Percentiles rank a stretch among this genome's conserved stretches.
phyloP scores from a whole-genome alignment of 2,329 filamentous ascomycete genomes.

The Colletotrichum scovillei region DNA sequence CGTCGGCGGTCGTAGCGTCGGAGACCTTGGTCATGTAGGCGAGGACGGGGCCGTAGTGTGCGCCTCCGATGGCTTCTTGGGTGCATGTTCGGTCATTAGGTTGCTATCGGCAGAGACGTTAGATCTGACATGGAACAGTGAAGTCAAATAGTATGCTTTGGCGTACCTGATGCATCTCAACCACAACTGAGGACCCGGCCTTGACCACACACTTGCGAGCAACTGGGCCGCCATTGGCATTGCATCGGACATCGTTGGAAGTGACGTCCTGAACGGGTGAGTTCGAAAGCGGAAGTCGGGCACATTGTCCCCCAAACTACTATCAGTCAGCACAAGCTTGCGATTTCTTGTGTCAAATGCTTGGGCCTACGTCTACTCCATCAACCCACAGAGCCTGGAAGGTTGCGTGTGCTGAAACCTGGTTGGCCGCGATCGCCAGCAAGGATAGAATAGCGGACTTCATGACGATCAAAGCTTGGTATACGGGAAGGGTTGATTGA shows the following conservation, averaged over 20 bases:
- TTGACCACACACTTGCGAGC: constrained; percentile 57
- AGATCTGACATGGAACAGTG: not conserved
- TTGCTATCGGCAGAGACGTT: constrained; percentile 42
- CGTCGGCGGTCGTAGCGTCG: constrained; percentile 56
- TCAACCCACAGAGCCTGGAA: constrained; percentile 63
- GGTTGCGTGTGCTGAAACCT: constrained; percentile 59
- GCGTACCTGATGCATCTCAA: constrained; percentile 59
- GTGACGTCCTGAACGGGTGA: constrained; percentile 53
- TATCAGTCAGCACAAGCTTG: constrained; percentile 28
- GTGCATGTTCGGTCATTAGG: constrained; percentile 53
- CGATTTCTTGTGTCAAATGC: not conserved
- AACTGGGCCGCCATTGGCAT: constrained; percentile 48
- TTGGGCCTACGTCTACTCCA: constrained; percentile 48
- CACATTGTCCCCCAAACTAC: constrained; percentile 32
- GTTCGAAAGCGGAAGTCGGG: constrained; percentile 45
- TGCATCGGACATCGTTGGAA: constrained; percentile 55
- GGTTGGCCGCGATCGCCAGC: constrained; percentile 47
- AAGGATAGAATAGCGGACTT: constrained; percentile 47
- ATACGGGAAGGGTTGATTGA: not conserved
- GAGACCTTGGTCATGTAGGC: constrained; percentile 61
- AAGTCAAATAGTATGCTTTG: too few species aligned
- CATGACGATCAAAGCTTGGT: constrained; percentile 43
- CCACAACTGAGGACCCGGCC: constrained; percentile 51
- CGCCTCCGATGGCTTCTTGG: constrained; percentile 62
- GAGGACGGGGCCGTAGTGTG: constrained; percentile 62